Conservation (phyloP, 2,329 filamentous ascomycete species). For the Chrysoporthe deuterocubensis region DNA sequence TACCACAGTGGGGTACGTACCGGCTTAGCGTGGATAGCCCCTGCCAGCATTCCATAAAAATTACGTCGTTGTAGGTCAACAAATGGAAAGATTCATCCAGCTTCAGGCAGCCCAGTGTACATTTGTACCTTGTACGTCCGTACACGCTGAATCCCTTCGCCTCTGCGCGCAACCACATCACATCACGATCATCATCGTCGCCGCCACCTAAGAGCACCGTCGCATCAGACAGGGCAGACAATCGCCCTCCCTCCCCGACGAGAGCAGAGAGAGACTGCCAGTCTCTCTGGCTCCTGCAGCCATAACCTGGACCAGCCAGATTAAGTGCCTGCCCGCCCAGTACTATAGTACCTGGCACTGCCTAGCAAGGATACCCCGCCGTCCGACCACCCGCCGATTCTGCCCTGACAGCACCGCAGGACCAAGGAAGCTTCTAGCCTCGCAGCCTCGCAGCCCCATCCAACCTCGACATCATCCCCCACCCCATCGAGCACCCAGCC, state of each 20-base stretch:
- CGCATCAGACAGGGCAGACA: too few species aligned
- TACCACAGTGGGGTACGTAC: background rate
- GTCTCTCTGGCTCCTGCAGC: background rate
- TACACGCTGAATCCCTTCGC: too few species aligned
- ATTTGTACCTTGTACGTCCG: too few species aligned
- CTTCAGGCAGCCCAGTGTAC: background rate
- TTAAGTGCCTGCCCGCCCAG: too few species aligned
- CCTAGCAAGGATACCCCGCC: constrained; percentile 9
- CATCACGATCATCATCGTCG: too few species aligned
- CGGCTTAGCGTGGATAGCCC: background rate
- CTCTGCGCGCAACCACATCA: too few species aligned
- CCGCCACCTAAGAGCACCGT: too few species aligned
- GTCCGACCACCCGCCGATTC: background rate
- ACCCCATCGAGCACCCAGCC: background rate
- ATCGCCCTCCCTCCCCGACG: too few species aligned
- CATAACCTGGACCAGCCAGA: too few species aligned
- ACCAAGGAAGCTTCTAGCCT: constrained; percentile 6
- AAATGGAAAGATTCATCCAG: background rate
- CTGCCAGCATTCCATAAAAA: constrained; percentile 10
- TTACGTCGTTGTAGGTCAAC: constrained; percentile 12
- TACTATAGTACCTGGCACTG: background rate
- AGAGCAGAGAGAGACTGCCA: too few species aligned
- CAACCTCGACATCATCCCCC: background rate
- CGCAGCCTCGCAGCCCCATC: background rate
- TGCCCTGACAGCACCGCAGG: background rate